These are phyloP conservation scores for Aspergillus nidulans DNA, from an alignment of 495 filamentous ascomycete species.

Conservation along the genomic window DNA sequence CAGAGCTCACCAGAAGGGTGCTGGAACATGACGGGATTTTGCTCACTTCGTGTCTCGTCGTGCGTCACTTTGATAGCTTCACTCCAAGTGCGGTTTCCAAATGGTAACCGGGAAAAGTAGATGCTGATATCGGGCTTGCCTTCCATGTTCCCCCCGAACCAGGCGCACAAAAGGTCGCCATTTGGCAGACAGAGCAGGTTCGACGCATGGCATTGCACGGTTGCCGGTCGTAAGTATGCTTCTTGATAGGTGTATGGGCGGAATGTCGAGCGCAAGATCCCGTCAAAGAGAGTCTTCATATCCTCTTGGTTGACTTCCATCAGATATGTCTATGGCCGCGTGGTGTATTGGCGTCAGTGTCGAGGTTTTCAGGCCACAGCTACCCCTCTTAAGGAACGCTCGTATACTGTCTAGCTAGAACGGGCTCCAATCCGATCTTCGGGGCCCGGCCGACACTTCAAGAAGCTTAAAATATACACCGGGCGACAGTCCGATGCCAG, in stretches of 20 bases:
- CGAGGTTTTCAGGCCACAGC: too few species aligned
- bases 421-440: neutral
- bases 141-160: constrained; percentile 27
- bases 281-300: neutral
- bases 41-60: constrained; percentile 24
- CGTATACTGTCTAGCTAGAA: neutral
- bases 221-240: constrained; percentile 22
- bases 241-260: constrained; percentile 10
- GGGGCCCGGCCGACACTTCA: neutral
- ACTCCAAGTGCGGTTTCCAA: constrained; percentile 10
- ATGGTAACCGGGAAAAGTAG: constrained; percentile 18
- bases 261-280: neutral
- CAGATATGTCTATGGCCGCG: too few species aligned
- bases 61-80: constrained; percentile 19
- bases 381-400: neutral
- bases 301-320: constrained; percentile 3
- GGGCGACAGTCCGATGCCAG: constrained; percentile 2
- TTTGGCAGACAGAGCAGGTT: constrained; percentile 23
- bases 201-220: constrained; percentile 24
- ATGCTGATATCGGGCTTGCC: constrained; percentile 26
- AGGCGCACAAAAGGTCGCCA: constrained; percentile 23
- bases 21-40: constrained; percentile 23
- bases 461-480: too few species aligned
- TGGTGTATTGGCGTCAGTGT: neutral
- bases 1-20: constrained; percentile 18